Evolutionary conservation across 2,329 filamentous ascomycete species (phyloP).

Genomic region (Scytalidium sp.): DNA sequence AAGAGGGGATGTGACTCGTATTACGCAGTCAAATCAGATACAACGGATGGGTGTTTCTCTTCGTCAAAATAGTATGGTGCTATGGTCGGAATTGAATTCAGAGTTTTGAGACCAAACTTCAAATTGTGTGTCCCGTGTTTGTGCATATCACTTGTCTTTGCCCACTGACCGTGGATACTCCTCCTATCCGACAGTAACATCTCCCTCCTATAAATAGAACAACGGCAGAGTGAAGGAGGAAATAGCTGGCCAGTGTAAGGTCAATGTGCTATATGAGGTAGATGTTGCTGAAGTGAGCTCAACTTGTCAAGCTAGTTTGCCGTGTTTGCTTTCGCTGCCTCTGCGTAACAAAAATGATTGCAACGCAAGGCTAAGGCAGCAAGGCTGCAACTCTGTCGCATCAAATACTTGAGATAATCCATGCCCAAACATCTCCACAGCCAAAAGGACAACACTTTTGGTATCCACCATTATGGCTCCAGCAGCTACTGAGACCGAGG

Average conservation of each 20-base stretch:
- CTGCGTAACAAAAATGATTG: background rate
- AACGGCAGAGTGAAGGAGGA: too few relatives aligned
- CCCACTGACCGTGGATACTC: too few relatives aligned
- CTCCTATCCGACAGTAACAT: too few relatives aligned
- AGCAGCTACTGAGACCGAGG: constrained; percentile 45
- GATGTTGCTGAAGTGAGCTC: too few relatives aligned
- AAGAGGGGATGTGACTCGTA: too few relatives aligned
- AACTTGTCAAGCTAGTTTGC: too few relatives aligned
- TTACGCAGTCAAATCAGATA: too few relatives aligned
- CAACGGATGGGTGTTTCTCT: background rate
- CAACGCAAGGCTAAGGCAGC: background rate
- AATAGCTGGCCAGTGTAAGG: too few relatives aligned
- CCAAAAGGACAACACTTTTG: background rate
- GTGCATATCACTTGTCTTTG: too few relatives aligned
- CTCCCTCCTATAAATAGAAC: too few relatives aligned
- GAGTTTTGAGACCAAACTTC: background rate
- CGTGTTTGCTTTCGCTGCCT: too few relatives aligned
- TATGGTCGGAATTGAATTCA: background rate
- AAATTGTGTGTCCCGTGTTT: background rate
- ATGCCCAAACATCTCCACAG: background rate
- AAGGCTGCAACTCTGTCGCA: background rate
- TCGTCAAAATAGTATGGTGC: background rate
- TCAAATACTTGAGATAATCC: background rate
- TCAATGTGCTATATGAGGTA: too few relatives aligned
- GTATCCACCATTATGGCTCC: constrained; percentile 24